Percentiles rank a stretch among this genome's conserved stretches.
Conservation (phyloP, 768 basidiomycete species). For the Kwoniella heveanensis region DNA sequence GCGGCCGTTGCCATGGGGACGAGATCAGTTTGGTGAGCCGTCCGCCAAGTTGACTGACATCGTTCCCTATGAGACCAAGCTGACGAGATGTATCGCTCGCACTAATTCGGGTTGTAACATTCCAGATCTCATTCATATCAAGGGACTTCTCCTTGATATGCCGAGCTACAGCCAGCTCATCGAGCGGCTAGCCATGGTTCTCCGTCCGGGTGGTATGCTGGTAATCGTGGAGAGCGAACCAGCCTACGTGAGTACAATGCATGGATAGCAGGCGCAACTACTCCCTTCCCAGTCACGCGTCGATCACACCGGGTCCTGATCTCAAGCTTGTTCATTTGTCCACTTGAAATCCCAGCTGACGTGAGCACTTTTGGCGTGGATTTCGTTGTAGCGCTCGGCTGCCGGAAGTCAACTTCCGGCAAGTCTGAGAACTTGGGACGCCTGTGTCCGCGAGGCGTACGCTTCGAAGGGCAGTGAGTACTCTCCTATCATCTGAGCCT, state of each 20-base stretch:
- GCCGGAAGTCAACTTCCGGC: constrained; percentile 5
- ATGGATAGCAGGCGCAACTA: no score
- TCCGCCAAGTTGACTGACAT: not conserved
- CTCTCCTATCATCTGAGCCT: not conserved
- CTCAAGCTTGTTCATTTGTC: no score
- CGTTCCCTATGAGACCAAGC: not conserved
- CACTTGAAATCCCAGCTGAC: no score
- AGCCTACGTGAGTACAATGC: constrained; percentile 34
- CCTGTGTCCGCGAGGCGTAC: constrained; percentile 34
- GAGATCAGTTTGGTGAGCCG: constrained; percentile 28
- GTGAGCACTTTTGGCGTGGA: not conserved
- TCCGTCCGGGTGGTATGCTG: constrained; percentile 47
- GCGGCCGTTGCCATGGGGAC: constrained; percentile 35
- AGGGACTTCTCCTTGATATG: constrained; percentile 33
- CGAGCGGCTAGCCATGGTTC: constrained; percentile 44
- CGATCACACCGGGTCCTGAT: no score
- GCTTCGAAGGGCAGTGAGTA: constrained; percentile 28
- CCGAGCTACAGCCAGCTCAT: constrained; percentile 39
- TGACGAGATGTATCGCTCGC: no score
- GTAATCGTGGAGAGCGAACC: constrained; percentile 47
- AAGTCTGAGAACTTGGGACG: constrained; percentile 29
- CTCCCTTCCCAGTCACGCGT: no score
- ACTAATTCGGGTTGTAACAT: no score
- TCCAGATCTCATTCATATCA: constrained; percentile 55
- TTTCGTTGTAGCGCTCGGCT: constrained; percentile 7